These are phyloP conservation scores for Cairneyella variabilis DNA, from an alignment of 495 filamentous ascomycete genomes.

Conservation along the genomic window DNA sequence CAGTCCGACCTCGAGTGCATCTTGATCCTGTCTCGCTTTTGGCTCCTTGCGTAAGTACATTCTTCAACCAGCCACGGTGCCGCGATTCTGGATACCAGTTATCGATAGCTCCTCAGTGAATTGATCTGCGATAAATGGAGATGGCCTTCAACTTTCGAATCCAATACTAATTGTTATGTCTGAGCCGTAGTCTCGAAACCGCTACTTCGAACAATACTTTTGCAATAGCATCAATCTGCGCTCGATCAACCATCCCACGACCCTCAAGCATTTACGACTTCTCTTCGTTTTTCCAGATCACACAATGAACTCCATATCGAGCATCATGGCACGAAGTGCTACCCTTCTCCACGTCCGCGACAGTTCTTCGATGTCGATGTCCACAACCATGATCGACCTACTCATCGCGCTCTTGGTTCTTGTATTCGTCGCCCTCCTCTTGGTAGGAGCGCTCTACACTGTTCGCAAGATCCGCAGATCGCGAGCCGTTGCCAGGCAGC, in stretches of 20 bases:
- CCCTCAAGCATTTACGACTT: constrained; percentile 4
- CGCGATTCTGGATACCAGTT: background rate
- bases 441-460: constrained; percentile 63
- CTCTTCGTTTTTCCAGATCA: background rate
- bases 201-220: constrained; percentile 1
- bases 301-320: constrained; percentile 21
- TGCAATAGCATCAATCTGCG: background rate
- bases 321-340: constrained; percentile 40
- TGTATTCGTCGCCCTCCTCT: constrained; percentile 60
- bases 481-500: constrained; percentile 35
- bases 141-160: too few relatives aligned
- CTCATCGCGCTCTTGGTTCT: constrained; percentile 78
- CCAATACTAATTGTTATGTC: too few relatives aligned
- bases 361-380: constrained; percentile 38
- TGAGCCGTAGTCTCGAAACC: too few relatives aligned
- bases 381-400: constrained; percentile 61
- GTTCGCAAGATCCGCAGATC: constrained; percentile 62
- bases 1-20: background rate
- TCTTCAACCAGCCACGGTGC: background rate
- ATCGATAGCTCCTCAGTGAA: too few relatives aligned
- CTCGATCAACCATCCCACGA: background rate
- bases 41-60: constrained; percentile 21
- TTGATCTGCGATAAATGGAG: background rate
- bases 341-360: constrained; percentile 37
- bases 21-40: background rate